Conservation (phyloP, 2,329 filamentous ascomycete genomes). For the Didymella sp. region DNA sequence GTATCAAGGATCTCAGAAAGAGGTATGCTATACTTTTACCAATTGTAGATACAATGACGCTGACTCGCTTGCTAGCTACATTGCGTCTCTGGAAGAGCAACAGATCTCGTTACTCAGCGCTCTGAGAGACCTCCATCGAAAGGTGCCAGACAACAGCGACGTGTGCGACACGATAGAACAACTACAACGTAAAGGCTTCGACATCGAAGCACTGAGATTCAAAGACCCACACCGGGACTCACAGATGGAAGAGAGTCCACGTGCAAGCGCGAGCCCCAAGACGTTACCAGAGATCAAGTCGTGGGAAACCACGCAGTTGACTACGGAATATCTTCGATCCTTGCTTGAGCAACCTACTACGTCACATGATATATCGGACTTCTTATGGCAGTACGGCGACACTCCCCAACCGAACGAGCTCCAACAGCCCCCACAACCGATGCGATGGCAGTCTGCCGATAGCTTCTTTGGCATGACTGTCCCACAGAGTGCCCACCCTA, state of each 20-base stretch:
- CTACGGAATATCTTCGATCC: background rate
- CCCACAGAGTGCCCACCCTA: background rate
- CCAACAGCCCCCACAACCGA: background rate
- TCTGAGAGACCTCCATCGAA: background rate
- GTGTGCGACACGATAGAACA: background rate
- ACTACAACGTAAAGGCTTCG: background rate
- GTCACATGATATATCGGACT: background rate
- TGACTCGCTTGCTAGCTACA: background rate
- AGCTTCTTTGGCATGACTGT: background rate
- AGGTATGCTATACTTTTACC: background rate
- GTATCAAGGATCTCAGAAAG: background rate
- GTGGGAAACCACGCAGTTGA: background rate
- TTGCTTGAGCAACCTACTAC: background rate
- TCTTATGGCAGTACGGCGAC: background rate
- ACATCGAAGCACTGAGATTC: background rate
- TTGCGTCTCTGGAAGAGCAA: background rate
- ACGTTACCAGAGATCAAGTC: background rate
- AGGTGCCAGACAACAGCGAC: background rate
- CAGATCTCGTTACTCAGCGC: background rate
- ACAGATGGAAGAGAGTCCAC: background rate
- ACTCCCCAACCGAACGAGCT: background rate
- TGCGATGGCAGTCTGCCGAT: background rate
- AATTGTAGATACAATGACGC: background rate
- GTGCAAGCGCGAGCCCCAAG: background rate
- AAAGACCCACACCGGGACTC: background rate